phyloP scores from a whole-genome alignment of 2,329 filamentous ascomycete genomes.

The Zasmidium cellare region DNA sequence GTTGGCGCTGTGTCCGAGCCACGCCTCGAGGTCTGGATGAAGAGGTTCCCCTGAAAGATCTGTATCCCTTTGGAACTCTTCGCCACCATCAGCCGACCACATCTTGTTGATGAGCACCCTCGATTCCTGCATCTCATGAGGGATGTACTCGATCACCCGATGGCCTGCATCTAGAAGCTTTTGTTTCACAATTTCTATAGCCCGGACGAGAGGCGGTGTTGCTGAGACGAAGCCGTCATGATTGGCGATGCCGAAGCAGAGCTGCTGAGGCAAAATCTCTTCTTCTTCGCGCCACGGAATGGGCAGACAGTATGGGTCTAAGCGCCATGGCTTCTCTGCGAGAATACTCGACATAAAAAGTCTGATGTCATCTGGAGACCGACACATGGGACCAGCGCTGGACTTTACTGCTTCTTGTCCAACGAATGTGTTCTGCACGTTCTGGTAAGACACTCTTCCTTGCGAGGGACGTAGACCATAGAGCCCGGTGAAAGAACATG shows the following conservation, averaged over 20 bases:
- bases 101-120: constrained; percentile 12
- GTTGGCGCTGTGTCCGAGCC: constrained; percentile 14
- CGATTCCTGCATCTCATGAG: constrained; percentile 14
- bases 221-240: constrained; percentile 6
- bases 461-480: constrained; percentile 36
- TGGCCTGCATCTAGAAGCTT: constrained; percentile 17
- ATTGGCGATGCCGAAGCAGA: constrained; percentile 16
- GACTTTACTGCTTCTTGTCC: constrained; percentile 41
- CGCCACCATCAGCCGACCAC: constrained; percentile 17
- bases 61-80: constrained; percentile 17
- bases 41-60: constrained; percentile 15
- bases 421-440: constrained; percentile 38
- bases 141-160: constrained; percentile 14
- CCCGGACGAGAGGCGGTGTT: constrained; percentile 12
- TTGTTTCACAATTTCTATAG: constrained; percentile 7
- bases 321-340: constrained; percentile 10
- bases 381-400: constrained; percentile 15
- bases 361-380: constrained; percentile 9
- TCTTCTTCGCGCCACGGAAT: constrained; percentile 13
- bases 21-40: constrained; percentile 5
- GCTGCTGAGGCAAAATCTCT: constrained; percentile 7
- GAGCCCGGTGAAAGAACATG: constrained; percentile 68
- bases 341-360: constrained; percentile 14
- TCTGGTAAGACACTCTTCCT: constrained; percentile 44
- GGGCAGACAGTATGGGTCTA: constrained; percentile 11